Percentiles rank a stretch among this genome's conserved stretches.
Evolutionary conservation across 331 rosid species (phyloP).

Genomic region (Acacia pycnantha): DNA sequence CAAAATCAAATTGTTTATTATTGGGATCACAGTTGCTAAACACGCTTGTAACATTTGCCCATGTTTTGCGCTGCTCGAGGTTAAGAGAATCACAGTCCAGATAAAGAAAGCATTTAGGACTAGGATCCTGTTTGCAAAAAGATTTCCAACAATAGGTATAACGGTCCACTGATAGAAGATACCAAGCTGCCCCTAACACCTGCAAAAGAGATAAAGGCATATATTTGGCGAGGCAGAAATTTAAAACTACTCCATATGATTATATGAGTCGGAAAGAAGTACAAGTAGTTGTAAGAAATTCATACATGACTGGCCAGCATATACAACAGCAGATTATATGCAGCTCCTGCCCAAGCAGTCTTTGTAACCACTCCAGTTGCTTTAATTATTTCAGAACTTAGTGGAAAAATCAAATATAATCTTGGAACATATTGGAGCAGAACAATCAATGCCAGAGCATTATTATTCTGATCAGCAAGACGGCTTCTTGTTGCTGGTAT

Average conservation of each 20-base stretch:
- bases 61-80: conserved; percentile 24
- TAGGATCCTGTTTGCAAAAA: conserved; percentile 53
- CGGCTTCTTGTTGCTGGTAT: conserved; percentile 83
- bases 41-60: conserved; percentile 66
- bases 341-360: conserved; percentile 99
- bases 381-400: conserved; percentile 84
- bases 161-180: conserved; percentile 86
- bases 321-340: conserved; percentile 85
- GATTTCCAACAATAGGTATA: conserved; percentile 90
- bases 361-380: conserved; percentile 98
- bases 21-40: conserved; percentile 63
- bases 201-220: conserved; percentile 34
- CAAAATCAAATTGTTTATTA: conserved; percentile 54
- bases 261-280: neutral
- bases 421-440: conserved; percentile 92
- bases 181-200: conserved; percentile 99
- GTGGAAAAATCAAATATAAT: conserved; percentile 90
- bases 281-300: conserved; percentile 25
- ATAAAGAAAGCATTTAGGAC: conserved; percentile 49
- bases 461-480: conserved; percentile 72
- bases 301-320: conserved; percentile 99
- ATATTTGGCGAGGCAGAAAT: conserved; percentile 12
- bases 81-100: conserved; percentile 62
- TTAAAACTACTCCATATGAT: conserved; percentile 12
- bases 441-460: conserved; percentile 96